Evolutionary conservation across 2,329 filamentous ascomycete species (phyloP), one percentile per base, ranked within the genome.

Genomic region (Sarocladium kiliense): DNA sequence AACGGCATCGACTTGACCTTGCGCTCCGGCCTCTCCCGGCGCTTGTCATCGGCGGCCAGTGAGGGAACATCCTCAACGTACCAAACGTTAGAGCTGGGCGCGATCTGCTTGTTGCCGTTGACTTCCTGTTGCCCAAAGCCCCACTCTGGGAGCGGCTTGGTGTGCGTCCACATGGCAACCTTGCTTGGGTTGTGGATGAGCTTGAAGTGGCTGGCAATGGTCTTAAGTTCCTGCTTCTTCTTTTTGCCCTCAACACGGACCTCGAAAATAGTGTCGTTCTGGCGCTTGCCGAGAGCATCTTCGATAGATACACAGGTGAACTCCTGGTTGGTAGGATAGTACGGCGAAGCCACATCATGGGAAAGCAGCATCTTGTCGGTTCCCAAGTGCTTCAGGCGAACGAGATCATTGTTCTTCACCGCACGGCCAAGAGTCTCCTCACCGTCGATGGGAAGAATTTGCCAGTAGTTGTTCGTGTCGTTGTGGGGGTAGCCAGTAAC

Each of bases 111-210:
- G 80, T 99, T 99, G 58, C 94, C 94, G 71, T 99, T 99, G 77
- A 99, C 97, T 71, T 99, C 94, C 66, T 96, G 93, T 72, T 99
- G 94, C 71, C 95, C 94, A 77, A 89, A 93, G 25, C 82, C 94
- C 94, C 94, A 99, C 3, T 99, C 94, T 3, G 94, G 94, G n/a
- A 99, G 83, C 51, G 94, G 90, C 57, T 86, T 94, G 34, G 88
- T 88, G 71, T 97, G 93, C 26, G 94, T 99, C 94, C 94, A 99
- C 93, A 99, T 96, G 61, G 94, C 93, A 53, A 99, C 94, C 71
- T 95, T 96, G 71, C 91, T 95, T 7, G 93, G 91, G 66, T 89
- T 85, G 72, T 99, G 94, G 63, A 99, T 84, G 58, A 99, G 81
- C 76, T 97, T 97, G 82, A 99, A 97, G 74, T 96, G 89, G 58